Conservation (phyloP, 2,329 filamentous ascomycete species). For the Claviceps sp. region DNA sequence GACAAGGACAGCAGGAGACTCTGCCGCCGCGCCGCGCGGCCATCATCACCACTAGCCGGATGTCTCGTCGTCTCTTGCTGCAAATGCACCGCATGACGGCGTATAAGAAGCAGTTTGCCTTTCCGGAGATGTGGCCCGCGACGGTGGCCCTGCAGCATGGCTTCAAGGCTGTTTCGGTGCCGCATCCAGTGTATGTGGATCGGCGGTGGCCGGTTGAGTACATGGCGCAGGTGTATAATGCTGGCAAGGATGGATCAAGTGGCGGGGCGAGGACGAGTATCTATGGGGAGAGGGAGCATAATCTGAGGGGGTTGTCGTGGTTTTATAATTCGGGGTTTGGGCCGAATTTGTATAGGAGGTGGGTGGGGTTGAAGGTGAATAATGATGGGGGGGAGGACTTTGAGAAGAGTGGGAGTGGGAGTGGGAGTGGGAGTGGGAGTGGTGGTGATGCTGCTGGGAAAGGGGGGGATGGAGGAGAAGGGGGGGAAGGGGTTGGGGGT, state of each 20-base stretch:
- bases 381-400: slow-evolving; percentile 68
- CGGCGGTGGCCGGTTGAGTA: slow-evolving; percentile 73
- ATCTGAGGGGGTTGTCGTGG: slow-evolving; percentile 77
- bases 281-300: slow-evolving; percentile 78
- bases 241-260: slow-evolving; percentile 57
- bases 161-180: slow-evolving; percentile 81
- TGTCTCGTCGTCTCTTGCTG: slow-evolving; percentile 65
- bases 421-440: no score
- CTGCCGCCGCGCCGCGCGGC: slow-evolving; percentile 59
- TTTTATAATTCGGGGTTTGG: slow-evolving; percentile 83
- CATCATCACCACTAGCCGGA: slow-evolving; percentile 77
- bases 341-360: slow-evolving; percentile 67
- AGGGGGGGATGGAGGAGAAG: slow-evolving; percentile 30
- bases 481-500: slow-evolving; percentile 29
- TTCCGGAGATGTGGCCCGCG: slow-evolving; percentile 92
- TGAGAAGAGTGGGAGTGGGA: slow-evolving; percentile 43
- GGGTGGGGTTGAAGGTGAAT: slow-evolving; percentile 71
- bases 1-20: slow-evolving; percentile 28
- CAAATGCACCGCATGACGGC: slow-evolving; percentile 88
- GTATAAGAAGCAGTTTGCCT: slow-evolving; percentile 75
- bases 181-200: slow-evolving; percentile 80
- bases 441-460: no score
- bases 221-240: slow-evolving; percentile 69
- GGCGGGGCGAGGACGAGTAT: slow-evolving; percentile 62
- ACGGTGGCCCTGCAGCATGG: slow-evolving; percentile 83